Percentiles rank a stretch among this genome's conserved stretches.
Conservation (phyloP, 2,329 filamentous ascomycete genomes). For the Aspergillus udagawae region DNA sequence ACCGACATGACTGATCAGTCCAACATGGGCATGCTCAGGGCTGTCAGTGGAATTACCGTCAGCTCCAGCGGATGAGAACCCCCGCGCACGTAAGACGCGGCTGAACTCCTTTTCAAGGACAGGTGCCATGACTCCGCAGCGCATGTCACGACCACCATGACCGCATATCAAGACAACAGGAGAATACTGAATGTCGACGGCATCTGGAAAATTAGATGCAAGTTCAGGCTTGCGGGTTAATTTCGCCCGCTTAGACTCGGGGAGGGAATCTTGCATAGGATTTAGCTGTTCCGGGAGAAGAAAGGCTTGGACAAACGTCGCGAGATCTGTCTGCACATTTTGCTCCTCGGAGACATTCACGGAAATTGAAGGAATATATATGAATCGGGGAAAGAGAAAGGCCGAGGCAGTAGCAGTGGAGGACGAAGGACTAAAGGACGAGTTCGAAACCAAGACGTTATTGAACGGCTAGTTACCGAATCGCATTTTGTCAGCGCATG, state of each 20-base stretch:
- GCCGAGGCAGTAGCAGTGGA: constrained; percentile 48
- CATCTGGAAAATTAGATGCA: constrained; percentile 52
- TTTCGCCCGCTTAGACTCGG: constrained; percentile 22
- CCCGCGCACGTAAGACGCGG: constrained; percentile 27
- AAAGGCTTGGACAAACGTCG: constrained; percentile 43
- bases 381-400: constrained; percentile 79
- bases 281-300: constrained; percentile 36
- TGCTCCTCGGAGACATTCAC: constrained; percentile 51
- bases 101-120: constrained; percentile 69
- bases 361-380: constrained; percentile 70
- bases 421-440: constrained; percentile 64
- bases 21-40: constrained; percentile 36
- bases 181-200: constrained; percentile 59
- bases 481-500: constrained; percentile 6
- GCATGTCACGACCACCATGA: constrained; percentile 73
- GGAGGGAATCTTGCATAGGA: constrained; percentile 29
- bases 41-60: constrained; percentile 23
- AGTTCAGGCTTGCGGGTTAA: constrained; percentile 48
- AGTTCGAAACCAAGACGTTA: constrained; percentile 71
- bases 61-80: constrained; percentile 22
- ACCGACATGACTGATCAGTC: constrained; percentile 73
- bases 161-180: constrained; percentile 74
- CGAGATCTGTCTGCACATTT: constrained; percentile 25
- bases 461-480: constrained; percentile 75
- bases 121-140: constrained; percentile 79